Conservation (phyloP, 108 stramenopile genomes). For the Schizochytrium sp. region DNA sequence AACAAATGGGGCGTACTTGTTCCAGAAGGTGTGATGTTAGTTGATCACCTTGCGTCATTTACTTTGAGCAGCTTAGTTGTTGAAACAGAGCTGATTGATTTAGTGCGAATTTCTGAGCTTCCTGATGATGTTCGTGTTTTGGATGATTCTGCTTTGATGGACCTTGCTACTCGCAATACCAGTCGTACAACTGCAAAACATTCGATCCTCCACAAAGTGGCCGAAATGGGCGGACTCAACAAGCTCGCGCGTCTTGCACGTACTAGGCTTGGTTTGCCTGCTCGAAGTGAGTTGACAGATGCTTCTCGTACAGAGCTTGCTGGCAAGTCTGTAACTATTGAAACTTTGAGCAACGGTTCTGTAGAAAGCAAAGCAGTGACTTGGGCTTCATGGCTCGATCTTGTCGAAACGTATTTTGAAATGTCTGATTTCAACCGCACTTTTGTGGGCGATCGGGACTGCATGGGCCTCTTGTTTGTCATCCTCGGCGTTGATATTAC, state of each 20-base stretch:
- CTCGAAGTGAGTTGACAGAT: background rate
- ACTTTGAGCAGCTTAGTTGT: background rate
- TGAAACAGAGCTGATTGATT: constrained; percentile 33
- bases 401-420: background rate
- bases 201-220: background rate
- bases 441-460: constrained; percentile 16
- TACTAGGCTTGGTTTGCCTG: background rate
- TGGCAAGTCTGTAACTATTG: constrained; percentile 26
- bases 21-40: constrained; percentile 25
- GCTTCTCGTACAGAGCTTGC: background rate
- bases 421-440: background rate
- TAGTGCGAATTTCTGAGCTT: background rate
- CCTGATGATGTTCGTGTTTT: background rate
- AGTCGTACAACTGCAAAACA: background rate
- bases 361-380: background rate
- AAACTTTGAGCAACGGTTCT: background rate
- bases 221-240: background rate
- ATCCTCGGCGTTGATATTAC: background rate
- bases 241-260: background rate
- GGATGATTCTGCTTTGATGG: background rate
- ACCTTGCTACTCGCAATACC: background rate
- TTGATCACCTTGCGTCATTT: background rate
- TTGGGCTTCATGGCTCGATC: constrained; percentile 53
- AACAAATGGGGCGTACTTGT: constrained; percentile 48
- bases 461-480: constrained; percentile 51